Percentiles rank a stretch among this genome's conserved stretches.
These are phyloP conservation scores for Pneumocystis murina DNA, from an alignment of 1,139 yeast genomes.

Conservation along the genomic window DNA sequence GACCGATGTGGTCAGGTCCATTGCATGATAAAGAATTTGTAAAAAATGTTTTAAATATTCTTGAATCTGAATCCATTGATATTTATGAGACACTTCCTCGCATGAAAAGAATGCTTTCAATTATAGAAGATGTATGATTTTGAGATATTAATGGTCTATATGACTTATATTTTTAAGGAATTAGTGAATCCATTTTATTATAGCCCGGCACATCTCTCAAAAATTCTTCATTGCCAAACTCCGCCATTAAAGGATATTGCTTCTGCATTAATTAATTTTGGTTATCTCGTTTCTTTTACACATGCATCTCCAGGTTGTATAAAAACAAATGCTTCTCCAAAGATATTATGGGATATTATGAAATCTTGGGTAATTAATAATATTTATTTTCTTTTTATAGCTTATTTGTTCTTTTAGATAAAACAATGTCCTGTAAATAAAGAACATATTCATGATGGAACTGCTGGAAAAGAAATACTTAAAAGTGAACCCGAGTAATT, in stretches of 20 bases:
- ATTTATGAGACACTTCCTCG: slow-evolving; percentile 67
- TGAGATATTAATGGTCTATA: background rate
- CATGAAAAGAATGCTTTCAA: slow-evolving; percentile 79
- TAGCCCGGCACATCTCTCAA: slow-evolving; percentile 60
- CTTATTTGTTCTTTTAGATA: slow-evolving; percentile 19
- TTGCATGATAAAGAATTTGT: slow-evolving; percentile 59
- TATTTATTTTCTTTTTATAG: background rate
- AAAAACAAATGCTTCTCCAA: slow-evolving; percentile 84
- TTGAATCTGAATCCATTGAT: slow-evolving; percentile 32
- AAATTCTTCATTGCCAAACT: slow-evolving; percentile 64
- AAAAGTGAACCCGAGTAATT: slow-evolving; percentile 28
- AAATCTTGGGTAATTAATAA: slow-evolving; percentile 36
- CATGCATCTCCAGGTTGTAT: slow-evolving; percentile 78
- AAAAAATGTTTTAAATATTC: slow-evolving; percentile 43
- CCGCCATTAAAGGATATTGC: slow-evolving; percentile 60
- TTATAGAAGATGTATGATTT: slow-evolving; percentile 55
- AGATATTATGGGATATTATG: slow-evolving; percentile 54
- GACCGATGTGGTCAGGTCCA: slow-evolving; percentile 90
- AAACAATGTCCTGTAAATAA: slow-evolving; percentile 30
- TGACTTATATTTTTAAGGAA: background rate
- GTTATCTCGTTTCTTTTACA: slow-evolving; percentile 66
- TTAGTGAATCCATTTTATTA: slow-evolving; percentile 56
- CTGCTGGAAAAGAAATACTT: slow-evolving; percentile 55
- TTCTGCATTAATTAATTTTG: slow-evolving; percentile 76
- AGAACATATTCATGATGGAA: slow-evolving; percentile 29